Base-by-base conservation (phyloP, 768 basidiomycete genomes). In the Terana coerulea region DNA sequence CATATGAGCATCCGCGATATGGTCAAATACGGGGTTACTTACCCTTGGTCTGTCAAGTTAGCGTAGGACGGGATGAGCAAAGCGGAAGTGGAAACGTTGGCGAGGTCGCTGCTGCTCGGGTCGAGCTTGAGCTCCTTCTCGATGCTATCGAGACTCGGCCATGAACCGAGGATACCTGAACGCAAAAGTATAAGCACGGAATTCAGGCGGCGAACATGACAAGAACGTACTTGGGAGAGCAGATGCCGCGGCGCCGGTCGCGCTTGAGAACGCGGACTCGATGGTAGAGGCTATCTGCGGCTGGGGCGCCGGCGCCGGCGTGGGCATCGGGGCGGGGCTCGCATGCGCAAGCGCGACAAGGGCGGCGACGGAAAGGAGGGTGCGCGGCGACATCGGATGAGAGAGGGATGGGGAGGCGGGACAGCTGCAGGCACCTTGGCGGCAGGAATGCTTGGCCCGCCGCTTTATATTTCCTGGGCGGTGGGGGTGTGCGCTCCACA, bases 41-140 rank as follows among this genome's bases (percentile, higher is more conserved):
- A 61, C 59, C 37, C 55, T 21, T 51, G 37, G 15, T 52, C 52
- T 6, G 57, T 43, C 22, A 54, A 54, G 46, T 59, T 59, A 6
- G 60, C 54, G 30, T 59, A 61, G 12, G 60, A 59, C 1, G 60
- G 56, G 24, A 62, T 62, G 8, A 62, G 47, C 19, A 62, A 39
- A 2, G 56, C 61, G 6, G 61, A 59, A 2, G 59, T 37, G 1
- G 58, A 56, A 3, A 62, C 37, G 15, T 57, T 59, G 2, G 50
- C 34, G 4, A 62, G 41, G 36, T 62, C 61, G 43, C 53, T 51
- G 24, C 52, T 36, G 28, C 39, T 56, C 3, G 54, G 47, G 22
- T 57, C 52, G 6, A 49, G 4, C 2, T 29, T 15, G 11, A 59
- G 29, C 46, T 57, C 53, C 47, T 59, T 57, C 56, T 62, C 61